Base-by-base conservation (phyloP, 345 rosid genomes). In the Eucalyptus pauciflora region DNA sequence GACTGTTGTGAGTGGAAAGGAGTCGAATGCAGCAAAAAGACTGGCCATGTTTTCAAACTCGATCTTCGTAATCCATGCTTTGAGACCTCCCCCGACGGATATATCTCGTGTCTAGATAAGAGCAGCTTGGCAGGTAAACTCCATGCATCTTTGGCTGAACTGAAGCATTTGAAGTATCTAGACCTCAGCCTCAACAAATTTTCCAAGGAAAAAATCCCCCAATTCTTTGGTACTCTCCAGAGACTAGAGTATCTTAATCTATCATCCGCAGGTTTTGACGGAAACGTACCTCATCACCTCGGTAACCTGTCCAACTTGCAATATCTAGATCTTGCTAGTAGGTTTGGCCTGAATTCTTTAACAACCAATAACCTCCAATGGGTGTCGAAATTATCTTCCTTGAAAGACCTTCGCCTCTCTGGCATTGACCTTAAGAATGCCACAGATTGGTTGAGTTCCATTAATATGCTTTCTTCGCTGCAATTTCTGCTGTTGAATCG, bases 401-500 rank as follows among this genome's bases (percentile, higher is more conserved):
- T 52, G 58, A 52, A 52, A 52, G 7, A 52, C 58, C 0, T 52
- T 52, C 8, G 0, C 24, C 56, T 52, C 24, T 52, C 9, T 52
- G 0, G 24, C 56, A 52, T 0, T 52, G 9, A 18, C 58, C 58
- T 52, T 52, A 0, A 5, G 58, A 7, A 52, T 1, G 4, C 58
- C 25, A 52, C 0, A 52, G 10, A 52, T 52, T 52, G 25, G 58
- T 20, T 52, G 2, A 20, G 58, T 52, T 52, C 58, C 58, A 20
- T 20, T 17, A 52, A 52, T 52, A 52, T 7, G 58, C 58, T 52
- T 52, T 52, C 58, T 52, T 20, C 58, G 3, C 25, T 52, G 10
- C 58, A 52, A 52, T 52, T 10, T 52, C 3, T 52, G 24, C 58
- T 8, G 25, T 52, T 52, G 25, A 8, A 1, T 0, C 0, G 0